Percentiles rank a stretch among this genome's conserved stretches.
Evolutionary conservation across 345 rosid species (phyloP).

Genomic region (Trapa bicornis): DNA sequence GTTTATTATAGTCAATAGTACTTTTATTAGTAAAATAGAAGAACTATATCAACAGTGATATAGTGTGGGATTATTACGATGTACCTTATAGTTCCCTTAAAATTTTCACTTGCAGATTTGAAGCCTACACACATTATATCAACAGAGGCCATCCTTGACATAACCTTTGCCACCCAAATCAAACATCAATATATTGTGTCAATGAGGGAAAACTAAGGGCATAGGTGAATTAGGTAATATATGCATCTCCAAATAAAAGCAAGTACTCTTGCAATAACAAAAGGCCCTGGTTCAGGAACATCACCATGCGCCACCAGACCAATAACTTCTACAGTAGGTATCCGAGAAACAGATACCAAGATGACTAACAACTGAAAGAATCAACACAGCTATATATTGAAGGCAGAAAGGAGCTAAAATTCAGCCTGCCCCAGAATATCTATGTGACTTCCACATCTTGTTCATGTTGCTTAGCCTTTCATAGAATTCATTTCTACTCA

Average conservation of each 20-base stretch:
- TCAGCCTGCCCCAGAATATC: background rate
- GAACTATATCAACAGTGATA: too few relatives aligned
- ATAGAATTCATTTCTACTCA: background rate
- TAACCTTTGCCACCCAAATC: constrained; percentile 67
- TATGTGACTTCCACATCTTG: background rate
- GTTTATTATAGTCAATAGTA: too few relatives aligned
- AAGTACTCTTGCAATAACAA: constrained; percentile 62
- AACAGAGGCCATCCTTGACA: constrained; percentile 57
- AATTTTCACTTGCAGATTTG: constrained; percentile 43
- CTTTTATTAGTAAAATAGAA: too few relatives aligned
- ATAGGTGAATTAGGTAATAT: background rate
- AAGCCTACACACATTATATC: constrained; percentile 83
- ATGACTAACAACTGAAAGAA: background rate
- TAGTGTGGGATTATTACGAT: too few relatives aligned
- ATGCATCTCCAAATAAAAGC: background rate
- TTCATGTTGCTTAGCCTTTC: background rate
- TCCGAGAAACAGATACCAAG: constrained; percentile 20
- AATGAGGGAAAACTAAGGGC: background rate
- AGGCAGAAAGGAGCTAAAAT: background rate
- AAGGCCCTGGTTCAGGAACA: constrained; percentile 74
- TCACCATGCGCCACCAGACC: constrained; percentile 78
- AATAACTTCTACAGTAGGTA: constrained; percentile 62
- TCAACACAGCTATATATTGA: background rate
- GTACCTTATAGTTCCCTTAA: constrained; percentile 31
- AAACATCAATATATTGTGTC: background rate